These are phyloP conservation scores for Schwanniomyces yamadae DNA, from an alignment of 805 yeast genomes.

Conservation along the genomic window DNA sequence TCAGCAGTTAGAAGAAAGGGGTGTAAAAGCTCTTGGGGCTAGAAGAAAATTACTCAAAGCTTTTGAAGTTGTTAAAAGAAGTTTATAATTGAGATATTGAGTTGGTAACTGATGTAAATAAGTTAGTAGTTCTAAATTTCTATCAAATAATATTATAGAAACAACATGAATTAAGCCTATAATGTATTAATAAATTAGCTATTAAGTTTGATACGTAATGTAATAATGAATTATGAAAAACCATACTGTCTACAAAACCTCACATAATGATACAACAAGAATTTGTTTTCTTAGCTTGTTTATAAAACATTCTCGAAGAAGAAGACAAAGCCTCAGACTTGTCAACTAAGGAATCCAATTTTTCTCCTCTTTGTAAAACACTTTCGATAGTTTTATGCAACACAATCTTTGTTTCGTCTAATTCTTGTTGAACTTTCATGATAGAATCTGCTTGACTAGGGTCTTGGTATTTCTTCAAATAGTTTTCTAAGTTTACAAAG, in stretches of 20 bases:
- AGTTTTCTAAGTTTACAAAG: conserved; percentile 62
- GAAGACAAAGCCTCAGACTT: conserved; percentile 90
- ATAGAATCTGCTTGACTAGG: conserved; percentile 96
- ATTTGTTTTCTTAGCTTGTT: conserved; percentile 90
- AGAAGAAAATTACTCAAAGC: conserved; percentile 90
- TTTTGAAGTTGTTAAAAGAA: conserved; percentile 68
- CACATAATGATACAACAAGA: conserved; percentile 81
- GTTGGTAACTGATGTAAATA: too few relatives aligned
- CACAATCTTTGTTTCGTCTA: conserved; percentile 96
- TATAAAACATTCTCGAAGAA: conserved; percentile 90
- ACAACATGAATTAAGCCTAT: too few relatives aligned
- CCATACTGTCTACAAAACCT: too few relatives aligned
- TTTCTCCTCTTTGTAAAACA: conserved; percentile 94
- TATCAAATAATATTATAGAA: too few relatives aligned
- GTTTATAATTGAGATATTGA: neutral
- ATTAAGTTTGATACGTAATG: too few relatives aligned
- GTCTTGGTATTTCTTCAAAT: conserved; percentile 86
- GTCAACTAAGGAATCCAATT: conserved; percentile 88
- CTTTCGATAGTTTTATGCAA: conserved; percentile 93
- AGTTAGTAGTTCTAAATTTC: too few relatives aligned
- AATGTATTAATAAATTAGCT: too few relatives aligned
- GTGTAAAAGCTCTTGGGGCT: conserved; percentile 95
- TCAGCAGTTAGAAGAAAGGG: conserved; percentile 65
- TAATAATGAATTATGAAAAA: too few relatives aligned
- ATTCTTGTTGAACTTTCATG: conserved; percentile 95